Evolutionary conservation across 257 asterid genomes (phyloP), one percentile per base, ranked within the genome.

Genomic region (Perilla frutescens): DNA sequence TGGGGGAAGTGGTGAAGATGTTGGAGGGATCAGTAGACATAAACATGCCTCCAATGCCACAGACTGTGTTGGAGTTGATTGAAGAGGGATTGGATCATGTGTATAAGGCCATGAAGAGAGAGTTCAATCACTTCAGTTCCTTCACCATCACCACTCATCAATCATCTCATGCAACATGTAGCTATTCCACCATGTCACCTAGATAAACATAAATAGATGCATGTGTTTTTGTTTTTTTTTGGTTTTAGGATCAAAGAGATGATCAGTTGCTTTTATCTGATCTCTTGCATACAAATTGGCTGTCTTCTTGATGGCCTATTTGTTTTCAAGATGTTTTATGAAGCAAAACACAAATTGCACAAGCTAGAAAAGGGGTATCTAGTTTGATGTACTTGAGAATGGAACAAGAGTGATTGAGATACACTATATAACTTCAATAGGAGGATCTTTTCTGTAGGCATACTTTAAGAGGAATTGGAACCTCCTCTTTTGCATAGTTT

Each of bases 1-100:
- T 90, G 97, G 98, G 98, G 2, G 97, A 93, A 39, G 97, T 89
- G 7, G 90, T 93, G 85, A 90, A 77, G 82, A 89, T 93, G 93
- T 72, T 93, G 76, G 98, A 93, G 76, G 98, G 93, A 57, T 84
- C 96, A 4, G 82, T 88, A 1, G 90, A 79, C 74, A 75, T 87
- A 20, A 86, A 84, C 39, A 76, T 73, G 81, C 96, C 98, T 9
- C 90, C 93, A 57, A 93, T 89, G 93, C 98, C 98, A 0, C 95
- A 87, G 54, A 77, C 95, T 0, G 98, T 93, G 63, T 48, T 86
- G 68, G 98, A 93, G 81, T 65, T 93, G 66, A 83, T 88, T 2
- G 97, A 93, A 75, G 98, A 93, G 81, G 98, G 97, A 4, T 70
- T 93, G 66, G 98, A 91, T 60, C 84, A 88, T 54, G 97, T 91